Evolutionary conservation across 345 rosid genomes (phyloP).

Genomic region (Diplotaxis tenuifolia): DNA sequence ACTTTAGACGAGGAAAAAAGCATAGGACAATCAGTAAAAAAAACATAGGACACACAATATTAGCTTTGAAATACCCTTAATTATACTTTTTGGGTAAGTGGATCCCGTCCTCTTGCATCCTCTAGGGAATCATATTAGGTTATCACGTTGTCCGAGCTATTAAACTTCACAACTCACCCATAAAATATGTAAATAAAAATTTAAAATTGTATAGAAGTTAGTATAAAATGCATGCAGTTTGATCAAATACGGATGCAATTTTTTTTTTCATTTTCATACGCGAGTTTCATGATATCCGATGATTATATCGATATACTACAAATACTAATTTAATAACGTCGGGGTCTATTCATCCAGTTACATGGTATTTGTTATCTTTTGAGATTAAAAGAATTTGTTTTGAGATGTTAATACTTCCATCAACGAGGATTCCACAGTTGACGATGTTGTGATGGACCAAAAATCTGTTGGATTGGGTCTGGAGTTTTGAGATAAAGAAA

Average conservation of each 20-base stretch:
- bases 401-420: neutral
- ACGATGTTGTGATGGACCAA: conserved; percentile 7
- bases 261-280: neutral
- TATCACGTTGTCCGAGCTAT: neutral
- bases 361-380: neutral
- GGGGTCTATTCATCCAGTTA: neutral
- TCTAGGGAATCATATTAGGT: neutral
- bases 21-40: neutral
- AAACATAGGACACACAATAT: neutral
- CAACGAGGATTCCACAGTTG: neutral
- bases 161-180: neutral
- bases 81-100: neutral
- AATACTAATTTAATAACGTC: neutral
- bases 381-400: neutral
- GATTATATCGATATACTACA: neutral
- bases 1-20: neutral
- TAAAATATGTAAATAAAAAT: neutral
- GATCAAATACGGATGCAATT: neutral
- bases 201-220: neutral
- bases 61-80: neutral
- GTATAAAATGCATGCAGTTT: neutral
- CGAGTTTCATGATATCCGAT: neutral
- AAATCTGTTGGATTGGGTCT: neutral
- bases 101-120: neutral
- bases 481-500: neutral